Conservation (phyloP, 2,329 filamentous ascomycete species). For the Phaeosphaeriaceae sp. region DNA sequence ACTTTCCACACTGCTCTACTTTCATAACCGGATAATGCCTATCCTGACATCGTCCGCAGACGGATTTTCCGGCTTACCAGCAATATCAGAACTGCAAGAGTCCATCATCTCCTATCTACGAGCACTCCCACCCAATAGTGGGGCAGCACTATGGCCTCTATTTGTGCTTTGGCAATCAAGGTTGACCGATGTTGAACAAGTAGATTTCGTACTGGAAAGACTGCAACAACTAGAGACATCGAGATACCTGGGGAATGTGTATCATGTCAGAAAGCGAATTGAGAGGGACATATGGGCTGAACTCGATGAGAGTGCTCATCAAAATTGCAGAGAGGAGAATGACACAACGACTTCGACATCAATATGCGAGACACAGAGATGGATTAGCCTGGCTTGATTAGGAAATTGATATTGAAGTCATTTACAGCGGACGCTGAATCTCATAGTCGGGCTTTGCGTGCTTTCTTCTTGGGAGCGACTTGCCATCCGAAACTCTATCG, state of each 20-base stretch:
- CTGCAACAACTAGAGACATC: not conserved
- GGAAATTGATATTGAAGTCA: too few relatives aligned
- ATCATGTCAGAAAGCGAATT: not conserved
- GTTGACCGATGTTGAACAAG: not conserved
- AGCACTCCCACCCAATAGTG: not conserved
- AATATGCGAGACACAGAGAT: not conserved
- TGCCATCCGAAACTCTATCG: slow-evolving; percentile 15
- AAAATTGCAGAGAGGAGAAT: not conserved
- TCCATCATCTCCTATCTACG: not conserved
- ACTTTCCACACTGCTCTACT: not conserved
- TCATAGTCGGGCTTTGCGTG: not conserved
- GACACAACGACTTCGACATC: not conserved
- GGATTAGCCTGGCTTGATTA: not conserved
- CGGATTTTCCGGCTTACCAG: not conserved
- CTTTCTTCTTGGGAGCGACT: slow-evolving; percentile 8
- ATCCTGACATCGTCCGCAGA: not conserved
- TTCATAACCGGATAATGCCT: not conserved
- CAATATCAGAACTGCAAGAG: not conserved
- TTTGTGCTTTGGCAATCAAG: not conserved
- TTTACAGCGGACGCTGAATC: not conserved
- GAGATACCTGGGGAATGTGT: not conserved
- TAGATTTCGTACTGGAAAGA: not conserved
- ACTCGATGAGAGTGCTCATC: not conserved
- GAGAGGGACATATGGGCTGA: not conserved
- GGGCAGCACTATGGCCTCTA: not conserved